These are phyloP conservation scores for Kluyveromyces sp. DNA, from an alignment of 1,139 yeast genomes.

Conservation along the genomic window DNA sequence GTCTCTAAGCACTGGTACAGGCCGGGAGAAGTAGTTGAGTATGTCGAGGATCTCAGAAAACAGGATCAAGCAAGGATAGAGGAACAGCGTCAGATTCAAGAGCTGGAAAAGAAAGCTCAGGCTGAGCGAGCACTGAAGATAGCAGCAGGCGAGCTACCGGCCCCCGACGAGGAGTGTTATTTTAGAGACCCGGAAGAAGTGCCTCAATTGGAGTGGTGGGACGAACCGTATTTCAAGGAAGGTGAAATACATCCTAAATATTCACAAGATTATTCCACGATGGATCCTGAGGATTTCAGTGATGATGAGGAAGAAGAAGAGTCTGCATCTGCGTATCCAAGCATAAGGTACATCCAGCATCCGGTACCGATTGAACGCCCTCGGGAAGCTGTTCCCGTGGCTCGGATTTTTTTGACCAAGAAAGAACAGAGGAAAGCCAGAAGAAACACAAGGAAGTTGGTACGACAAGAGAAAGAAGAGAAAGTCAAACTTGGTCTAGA, in stretches of 20 bases:
- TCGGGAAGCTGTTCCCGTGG: constrained; percentile 37
- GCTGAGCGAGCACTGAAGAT: constrained; percentile 10
- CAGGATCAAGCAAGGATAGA: constrained; percentile 8
- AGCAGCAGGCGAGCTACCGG: constrained; percentile 26
- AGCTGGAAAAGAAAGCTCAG: constrained; percentile 10
- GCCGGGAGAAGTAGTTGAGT: constrained; percentile 21
- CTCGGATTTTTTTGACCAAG: constrained; percentile 61
- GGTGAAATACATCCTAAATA: constrained; percentile 18
- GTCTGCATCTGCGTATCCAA: constrained; percentile 17
- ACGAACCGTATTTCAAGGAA: constrained; percentile 19
- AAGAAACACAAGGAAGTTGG: constrained; percentile 58
- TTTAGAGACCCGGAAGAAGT: constrained; percentile 12
- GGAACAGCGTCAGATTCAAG: constrained; percentile 9
- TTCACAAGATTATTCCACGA: constrained; percentile 9
- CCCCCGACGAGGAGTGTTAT: constrained; percentile 23
- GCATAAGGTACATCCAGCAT: constrained; percentile 58
- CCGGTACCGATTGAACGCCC: constrained; percentile 63
- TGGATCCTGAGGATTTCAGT: constrained; percentile 21
- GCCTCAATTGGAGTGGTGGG: constrained; percentile 31
- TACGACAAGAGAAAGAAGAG: constrained; percentile 67
- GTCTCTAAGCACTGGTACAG: constrained; percentile 19
- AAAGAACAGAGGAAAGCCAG: constrained; percentile 70
- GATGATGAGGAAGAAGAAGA: constrained; percentile 19
- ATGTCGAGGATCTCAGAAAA: constrained; percentile 15
- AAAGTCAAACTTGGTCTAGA: constrained; percentile 73